Conservation (phyloP, 2,329 filamentous ascomycete genomes). For the Pyricularia pennisetigena region DNA sequence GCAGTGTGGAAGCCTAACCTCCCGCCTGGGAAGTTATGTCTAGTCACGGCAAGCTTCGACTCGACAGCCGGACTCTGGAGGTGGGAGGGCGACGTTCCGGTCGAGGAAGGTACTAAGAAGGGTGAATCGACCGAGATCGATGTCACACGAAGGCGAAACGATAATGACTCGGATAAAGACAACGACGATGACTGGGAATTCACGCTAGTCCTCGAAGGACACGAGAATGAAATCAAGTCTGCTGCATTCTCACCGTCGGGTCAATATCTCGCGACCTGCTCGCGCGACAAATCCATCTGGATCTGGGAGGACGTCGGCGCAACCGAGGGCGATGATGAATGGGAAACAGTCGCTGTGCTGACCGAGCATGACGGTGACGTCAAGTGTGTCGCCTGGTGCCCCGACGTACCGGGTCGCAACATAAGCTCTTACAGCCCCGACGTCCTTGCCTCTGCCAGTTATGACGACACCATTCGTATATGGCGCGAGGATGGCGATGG, state of each 20-base stretch:
- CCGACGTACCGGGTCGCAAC: slow-evolving; percentile 44
- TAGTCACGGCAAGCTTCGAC: slow-evolving; percentile 92
- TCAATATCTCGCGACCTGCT: slow-evolving; percentile 79
- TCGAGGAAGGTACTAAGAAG: background rate
- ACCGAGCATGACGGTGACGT: slow-evolving; percentile 94
- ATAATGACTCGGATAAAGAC: slow-evolving; percentile 13
- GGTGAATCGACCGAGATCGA: slow-evolving; percentile 12
- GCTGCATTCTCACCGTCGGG: slow-evolving; percentile 66
- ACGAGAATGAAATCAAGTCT: slow-evolving; percentile 86
- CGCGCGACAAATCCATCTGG: slow-evolving; percentile 90
- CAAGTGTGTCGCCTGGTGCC: slow-evolving; percentile 89
- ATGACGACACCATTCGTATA: slow-evolving; percentile 82
- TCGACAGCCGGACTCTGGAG: slow-evolving; percentile 81
- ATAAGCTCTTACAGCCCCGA: slow-evolving; percentile 43
- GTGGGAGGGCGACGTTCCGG: slow-evolving; percentile 39
- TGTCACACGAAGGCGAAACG: slow-evolving; percentile 7
- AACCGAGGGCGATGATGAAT: slow-evolving; percentile 77
- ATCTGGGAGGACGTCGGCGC: slow-evolving; percentile 88
- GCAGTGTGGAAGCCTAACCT: slow-evolving; percentile 78
- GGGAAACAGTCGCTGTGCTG: slow-evolving; percentile 90
- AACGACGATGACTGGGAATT: slow-evolving; percentile 66
- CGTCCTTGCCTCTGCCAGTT: slow-evolving; percentile 80
- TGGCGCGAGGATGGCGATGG: slow-evolving; percentile 83
- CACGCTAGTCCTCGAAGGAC: slow-evolving; percentile 83
- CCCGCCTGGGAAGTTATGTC: slow-evolving; percentile 53